Evolutionary conservation across 1,284 basidiomycete genomes (phyloP).

Genomic region (Neonothopanus nambi): DNA sequence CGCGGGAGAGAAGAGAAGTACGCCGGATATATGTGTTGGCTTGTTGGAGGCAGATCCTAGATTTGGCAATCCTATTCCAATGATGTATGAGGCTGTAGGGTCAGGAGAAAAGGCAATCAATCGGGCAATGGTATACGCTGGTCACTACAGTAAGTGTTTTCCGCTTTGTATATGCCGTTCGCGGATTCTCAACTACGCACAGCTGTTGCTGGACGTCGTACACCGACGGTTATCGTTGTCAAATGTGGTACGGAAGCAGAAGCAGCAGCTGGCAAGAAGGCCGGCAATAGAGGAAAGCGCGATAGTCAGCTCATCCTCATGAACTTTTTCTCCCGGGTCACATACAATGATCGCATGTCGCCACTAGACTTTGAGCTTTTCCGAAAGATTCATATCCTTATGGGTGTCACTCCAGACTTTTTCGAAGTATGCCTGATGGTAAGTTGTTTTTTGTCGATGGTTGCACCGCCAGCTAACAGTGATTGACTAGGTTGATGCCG

Average conservation of each 20-base stretch:
- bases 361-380: constrained; percentile 98
- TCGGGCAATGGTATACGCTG: constrained; percentile 97
- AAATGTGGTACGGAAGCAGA: constrained; percentile 94
- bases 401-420: constrained; percentile 99
- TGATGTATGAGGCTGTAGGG: constrained; percentile 93
- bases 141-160: constrained; percentile 86
- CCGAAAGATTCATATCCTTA: constrained; percentile 93
- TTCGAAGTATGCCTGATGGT: constrained; percentile 99
- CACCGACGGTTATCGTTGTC: constrained; percentile 94
- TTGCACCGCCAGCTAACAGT: constrained; percentile 26
- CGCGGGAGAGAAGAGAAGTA: constrained; percentile 90
- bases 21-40: constrained; percentile 94
- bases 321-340: constrained; percentile 99
- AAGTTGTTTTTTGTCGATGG: constrained; percentile 28
- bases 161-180: constrained; percentile 6
- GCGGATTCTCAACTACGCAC: constrained; percentile 12
- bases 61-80: constrained; percentile 95
- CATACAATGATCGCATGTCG: constrained; percentile 98
- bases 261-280: constrained; percentile 83
- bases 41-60: constrained; percentile 92
- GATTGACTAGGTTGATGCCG: constrained; percentile 87
- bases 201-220: constrained; percentile 84
- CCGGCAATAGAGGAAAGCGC: constrained; percentile 97
- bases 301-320: constrained; percentile 99
- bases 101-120: constrained; percentile 90